Conservation (phyloP, 2,329 filamentous ascomycete species). For the Raffaelea albimanens region DNA sequence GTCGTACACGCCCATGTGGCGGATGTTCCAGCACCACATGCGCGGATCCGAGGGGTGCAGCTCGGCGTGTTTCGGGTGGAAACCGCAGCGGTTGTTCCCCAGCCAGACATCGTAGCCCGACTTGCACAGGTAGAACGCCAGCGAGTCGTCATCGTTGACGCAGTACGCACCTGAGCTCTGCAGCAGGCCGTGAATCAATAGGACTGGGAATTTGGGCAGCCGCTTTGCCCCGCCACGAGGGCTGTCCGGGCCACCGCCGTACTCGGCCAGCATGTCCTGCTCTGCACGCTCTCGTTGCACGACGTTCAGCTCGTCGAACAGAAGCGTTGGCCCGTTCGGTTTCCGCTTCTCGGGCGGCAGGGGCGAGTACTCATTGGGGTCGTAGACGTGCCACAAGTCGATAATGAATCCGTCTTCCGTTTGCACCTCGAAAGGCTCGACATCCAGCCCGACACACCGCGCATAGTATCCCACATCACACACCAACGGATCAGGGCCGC, state of each 20-base stretch:
- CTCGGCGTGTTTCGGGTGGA: conserved; percentile 64
- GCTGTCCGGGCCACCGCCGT: conserved; percentile 28
- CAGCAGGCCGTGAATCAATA: conserved; percentile 80
- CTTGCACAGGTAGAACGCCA: conserved; percentile 89
- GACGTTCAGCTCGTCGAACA: conserved; percentile 41
- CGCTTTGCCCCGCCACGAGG: neutral
- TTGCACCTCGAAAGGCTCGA: conserved; percentile 74
- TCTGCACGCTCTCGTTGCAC: conserved; percentile 4
- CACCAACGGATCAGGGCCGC: conserved; percentile 67
- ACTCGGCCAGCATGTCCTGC: conserved; percentile 6
- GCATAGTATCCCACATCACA: conserved; percentile 83
- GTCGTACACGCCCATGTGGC: conserved; percentile 87
- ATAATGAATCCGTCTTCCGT: conserved; percentile 93
- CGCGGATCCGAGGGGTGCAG: conserved; percentile 68
- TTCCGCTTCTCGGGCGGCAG: conserved; percentile 37
- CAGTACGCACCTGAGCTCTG: conserved; percentile 86
- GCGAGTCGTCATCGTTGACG: conserved; percentile 77
- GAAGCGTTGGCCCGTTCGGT: conserved; percentile 45
- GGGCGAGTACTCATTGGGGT: conserved; percentile 62
- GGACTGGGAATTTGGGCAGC: conserved; percentile 62
- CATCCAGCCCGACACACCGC: conserved; percentile 73
- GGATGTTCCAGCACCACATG: conserved; percentile 96
- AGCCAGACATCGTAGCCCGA: conserved; percentile 92
- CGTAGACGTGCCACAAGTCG: conserved; percentile 79
- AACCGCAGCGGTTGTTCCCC: conserved; percentile 86